A percentile compares a stretch with the other conserved stretches of the same genome.
Evolutionary conservation across 345 rosid genomes (phyloP).

Genomic region (Syzygium aqueum): DNA sequence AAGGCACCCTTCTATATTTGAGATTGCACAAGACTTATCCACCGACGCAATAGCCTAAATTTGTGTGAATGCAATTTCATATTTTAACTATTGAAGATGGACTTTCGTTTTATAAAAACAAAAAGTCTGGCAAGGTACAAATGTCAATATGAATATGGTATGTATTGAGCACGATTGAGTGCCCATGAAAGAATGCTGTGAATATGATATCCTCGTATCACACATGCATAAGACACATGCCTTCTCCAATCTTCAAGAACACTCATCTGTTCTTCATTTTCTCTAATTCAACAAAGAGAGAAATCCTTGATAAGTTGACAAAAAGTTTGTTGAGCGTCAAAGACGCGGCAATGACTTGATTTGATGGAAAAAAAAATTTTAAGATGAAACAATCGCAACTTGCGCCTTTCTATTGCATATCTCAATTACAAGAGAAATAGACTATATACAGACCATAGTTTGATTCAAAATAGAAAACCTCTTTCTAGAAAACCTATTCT

Average conservation of each 20-base stretch:
- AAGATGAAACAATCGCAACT: no score
- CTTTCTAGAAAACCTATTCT: no score
- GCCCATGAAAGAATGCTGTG: neutral
- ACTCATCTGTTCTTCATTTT: neutral
- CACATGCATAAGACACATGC: neutral
- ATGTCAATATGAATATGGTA: neutral
- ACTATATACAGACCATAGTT: no score
- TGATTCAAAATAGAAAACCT: no score
- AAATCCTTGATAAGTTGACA: neutral
- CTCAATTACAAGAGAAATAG: no score
- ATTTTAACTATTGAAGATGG: neutral
- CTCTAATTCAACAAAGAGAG: neutral
- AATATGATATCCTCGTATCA: neutral
- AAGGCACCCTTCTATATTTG: accelerated
- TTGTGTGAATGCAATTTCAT: neutral
- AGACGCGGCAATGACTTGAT: no score
- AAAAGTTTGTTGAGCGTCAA: no score
- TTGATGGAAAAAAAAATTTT: no score
- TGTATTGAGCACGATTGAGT: neutral
- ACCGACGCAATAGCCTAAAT: accelerated
- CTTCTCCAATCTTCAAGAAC: neutral
- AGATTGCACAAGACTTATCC: neutral
- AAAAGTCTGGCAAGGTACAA: neutral
- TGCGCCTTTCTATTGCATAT: no score
- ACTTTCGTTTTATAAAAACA: neutral